A percentile compares a stretch with the other conserved stretches of the same genome.
These are phyloP conservation scores for Pseudoneurospora amorphoporcata DNA, from an alignment of 495 filamentous ascomycete genomes.

Conservation along the genomic window DNA sequence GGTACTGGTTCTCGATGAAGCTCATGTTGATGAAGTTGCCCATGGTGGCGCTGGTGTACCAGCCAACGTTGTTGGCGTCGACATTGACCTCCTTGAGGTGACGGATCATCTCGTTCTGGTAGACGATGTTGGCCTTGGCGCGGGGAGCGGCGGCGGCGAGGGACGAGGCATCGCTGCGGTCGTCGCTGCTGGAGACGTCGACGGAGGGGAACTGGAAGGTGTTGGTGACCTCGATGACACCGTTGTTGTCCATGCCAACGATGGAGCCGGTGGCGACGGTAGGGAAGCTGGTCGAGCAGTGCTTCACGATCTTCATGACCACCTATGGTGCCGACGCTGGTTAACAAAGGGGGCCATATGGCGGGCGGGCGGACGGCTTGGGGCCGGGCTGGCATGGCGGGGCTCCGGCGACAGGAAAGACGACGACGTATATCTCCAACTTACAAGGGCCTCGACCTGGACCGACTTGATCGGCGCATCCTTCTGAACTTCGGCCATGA, in stretches of 20 bases:
- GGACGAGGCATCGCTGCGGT: conserved; percentile 69
- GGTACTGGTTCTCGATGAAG: conserved; percentile 96
- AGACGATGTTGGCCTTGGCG: conserved; percentile 76
- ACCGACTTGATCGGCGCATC: conserved; percentile 62
- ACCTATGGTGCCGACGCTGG: conserved; percentile 45
- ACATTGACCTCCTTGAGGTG: conserved; percentile 95
- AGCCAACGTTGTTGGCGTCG: conserved; percentile 94
- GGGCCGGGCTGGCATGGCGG: conserved; percentile 10
- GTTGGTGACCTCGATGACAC: conserved; percentile 84
- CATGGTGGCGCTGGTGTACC: conserved; percentile 98
- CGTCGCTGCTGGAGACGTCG: conserved; percentile 58
- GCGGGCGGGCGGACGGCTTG: conserved; percentile 5
- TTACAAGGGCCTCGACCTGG: conserved; percentile 75
- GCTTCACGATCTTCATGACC: conserved; percentile 94
- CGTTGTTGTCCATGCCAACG: conserved; percentile 84
- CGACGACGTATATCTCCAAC: conserved; percentile 5
- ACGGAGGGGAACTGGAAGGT: conserved; percentile 86
- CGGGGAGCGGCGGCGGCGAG: conserved; percentile 81
- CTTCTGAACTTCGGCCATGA: conserved; percentile 40
- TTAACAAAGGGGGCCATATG: conserved; percentile 2
- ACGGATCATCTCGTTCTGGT: conserved; percentile 96
- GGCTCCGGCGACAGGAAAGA: conserved; percentile 3
- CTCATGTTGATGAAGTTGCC: conserved; percentile 93
- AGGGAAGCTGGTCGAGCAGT: conserved; percentile 78
- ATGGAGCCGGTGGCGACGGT: conserved; percentile 81